Base-by-base conservation (phyloP, 2,329 filamentous ascomycete species). In the Aspergillus ibericus region DNA sequence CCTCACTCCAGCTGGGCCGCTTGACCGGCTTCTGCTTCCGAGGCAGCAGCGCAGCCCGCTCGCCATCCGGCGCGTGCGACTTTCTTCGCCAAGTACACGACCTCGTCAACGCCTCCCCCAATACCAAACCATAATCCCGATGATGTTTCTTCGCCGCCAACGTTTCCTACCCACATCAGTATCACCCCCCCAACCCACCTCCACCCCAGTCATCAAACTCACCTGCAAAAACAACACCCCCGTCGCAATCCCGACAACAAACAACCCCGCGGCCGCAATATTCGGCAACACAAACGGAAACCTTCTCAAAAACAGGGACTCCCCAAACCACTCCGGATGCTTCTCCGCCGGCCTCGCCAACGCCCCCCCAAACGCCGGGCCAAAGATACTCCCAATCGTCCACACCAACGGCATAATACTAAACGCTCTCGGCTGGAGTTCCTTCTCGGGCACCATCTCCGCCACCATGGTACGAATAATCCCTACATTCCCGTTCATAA, bases 381-480 rank as follows among this genome's bases (percentile, higher is more conserved):
- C 93, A 65, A 96, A 90, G 36, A 96, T 91, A 35, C 87, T 90
- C 0, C 93, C 93, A 53, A 97, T 80, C 10, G 88, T 92, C 89
- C 92, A 98, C 1, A 89, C 90, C 15, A 98, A 78, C 4, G 93
- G 93, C 93, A 98, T 97, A 47, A 98, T 82, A 63, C 89, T 92
- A 74, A 98, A 98, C 0, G 95, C 95, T 53, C 87, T 82, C 0
- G 93, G 93, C 70, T 97, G 93, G 6, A 96, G 81, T 70, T 92
- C 89, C 72, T 85, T 92, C 73, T 95, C 87, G 0, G 92, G 90
- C 1, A 96, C 92, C 83, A 97, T 87, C 74, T 97, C 93, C 0
- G 93, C 93, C 2, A 97, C 92, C 79, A 95, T 92, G 15, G 92
- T 96, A 64, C 93, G 81, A 63, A 97, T 88, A 61, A 97, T 97